Base-by-base conservation (phyloP, 352 stramenopile genomes). In the Halophytophthora batemanensis region DNA sequence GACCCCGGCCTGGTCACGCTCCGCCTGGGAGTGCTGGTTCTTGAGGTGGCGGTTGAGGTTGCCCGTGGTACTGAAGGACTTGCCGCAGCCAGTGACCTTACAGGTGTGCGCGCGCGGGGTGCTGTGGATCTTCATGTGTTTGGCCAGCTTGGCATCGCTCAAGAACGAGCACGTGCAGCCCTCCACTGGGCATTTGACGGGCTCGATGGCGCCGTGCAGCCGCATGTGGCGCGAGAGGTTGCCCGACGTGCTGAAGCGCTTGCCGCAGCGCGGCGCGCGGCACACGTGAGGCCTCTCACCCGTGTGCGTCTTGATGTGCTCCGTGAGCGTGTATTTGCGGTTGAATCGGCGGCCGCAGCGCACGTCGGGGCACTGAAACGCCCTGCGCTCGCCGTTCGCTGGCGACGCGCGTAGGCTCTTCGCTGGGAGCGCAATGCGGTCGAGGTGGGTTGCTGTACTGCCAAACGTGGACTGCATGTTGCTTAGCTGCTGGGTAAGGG, bases 261-360 rank as follows among this genome's bases (percentile, higher is more conserved):
- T 81, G 31, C 61, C 68, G 28, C 71, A 81, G 33, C 44, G 50
- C n/a, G 43, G 54, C 6, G 60, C 64, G 4, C 61, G 58, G 42
- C 71, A 81, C 18, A 64, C 50, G 28, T 81, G 60, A 15, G 71
- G 71, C 6, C 63, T 66, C 21, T 81, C 71, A 29, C 78, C 78
- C 34, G 78, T 87, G 68, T 90, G 78, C 21, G 77, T 90, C 65
- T 87, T 87, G 53, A 82, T 74, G 64, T 90, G 78, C 52, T 87
- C 76, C 8, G 61, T 86, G 52, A 87, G 75, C 34, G 76, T 87
- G 52, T 82, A 83, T 38, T 78, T 82, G 69, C 75, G 75, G 54
- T 83, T 78, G 58, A 86, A 86, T 17, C 70, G 64, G n/a, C 69
- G 61, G 19, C 51, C 61, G 47, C 75, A 86, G 39, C 50, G 47